Conservation (phyloP, 2,329 filamentous ascomycete genomes). For the Trichophyton benhamiae region DNA sequence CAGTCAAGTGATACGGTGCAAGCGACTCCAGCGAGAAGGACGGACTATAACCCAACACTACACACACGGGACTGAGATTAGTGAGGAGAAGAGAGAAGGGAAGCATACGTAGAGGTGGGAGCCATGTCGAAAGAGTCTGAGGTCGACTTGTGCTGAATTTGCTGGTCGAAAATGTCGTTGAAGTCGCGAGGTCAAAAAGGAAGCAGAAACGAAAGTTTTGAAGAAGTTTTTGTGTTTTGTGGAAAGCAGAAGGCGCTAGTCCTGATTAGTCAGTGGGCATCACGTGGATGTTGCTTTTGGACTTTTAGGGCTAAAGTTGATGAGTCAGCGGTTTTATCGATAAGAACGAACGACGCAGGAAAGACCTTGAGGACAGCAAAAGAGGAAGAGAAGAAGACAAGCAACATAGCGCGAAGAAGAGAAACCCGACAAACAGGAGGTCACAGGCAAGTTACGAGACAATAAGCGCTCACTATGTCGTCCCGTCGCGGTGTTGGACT, state of each 20-base stretch:
- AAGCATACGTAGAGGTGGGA: slow-evolving; percentile 48
- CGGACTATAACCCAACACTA: slow-evolving; percentile 61
- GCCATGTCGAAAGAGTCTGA: slow-evolving; percentile 43
- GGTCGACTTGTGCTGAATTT: slow-evolving; percentile 20
- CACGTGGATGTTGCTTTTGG: background rate
- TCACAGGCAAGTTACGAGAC: background rate
- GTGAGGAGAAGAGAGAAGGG: slow-evolving; percentile 25
- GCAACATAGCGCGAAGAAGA: background rate
- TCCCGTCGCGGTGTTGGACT: slow-evolving; percentile 62
- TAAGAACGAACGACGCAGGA: background rate
- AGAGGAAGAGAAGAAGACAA: background rate
- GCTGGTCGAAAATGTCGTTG: slow-evolving; percentile 2
- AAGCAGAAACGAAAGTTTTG: slow-evolving; percentile 18
- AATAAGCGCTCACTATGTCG: slow-evolving; percentile 26
- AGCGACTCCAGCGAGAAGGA: slow-evolving; percentile 65
- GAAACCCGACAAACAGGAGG: background rate
- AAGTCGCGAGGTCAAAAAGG: background rate
- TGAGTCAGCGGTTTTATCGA: background rate
- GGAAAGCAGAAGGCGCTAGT: background rate
- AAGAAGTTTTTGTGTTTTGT: slow-evolving; percentile 12
- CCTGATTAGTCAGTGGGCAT: background rate
- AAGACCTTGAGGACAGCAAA: too few species aligned
- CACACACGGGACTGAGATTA: slow-evolving; percentile 33
- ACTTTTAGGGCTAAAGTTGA: background rate
- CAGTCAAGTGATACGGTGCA: slow-evolving; percentile 17